A percentile compares a stretch with the other conserved stretches of the same genome.
These are phyloP conservation scores for Balamuthia mandrillaris DNA, from an alignment of 208 protist genomes.

Conservation along the genomic window DNA sequence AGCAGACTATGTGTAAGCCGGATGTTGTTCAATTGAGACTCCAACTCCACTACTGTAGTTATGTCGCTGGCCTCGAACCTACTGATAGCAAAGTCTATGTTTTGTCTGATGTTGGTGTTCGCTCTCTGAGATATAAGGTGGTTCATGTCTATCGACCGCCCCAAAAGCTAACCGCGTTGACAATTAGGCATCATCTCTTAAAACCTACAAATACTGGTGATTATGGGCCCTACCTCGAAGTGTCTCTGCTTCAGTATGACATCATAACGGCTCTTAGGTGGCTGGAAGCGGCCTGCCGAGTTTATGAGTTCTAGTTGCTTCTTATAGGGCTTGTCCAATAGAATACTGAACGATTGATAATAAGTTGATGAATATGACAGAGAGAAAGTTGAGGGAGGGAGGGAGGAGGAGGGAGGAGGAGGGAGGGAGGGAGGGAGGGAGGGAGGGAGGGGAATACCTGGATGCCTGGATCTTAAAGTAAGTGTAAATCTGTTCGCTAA, in stretches of 20 bases:
- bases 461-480: conserved; percentile 69
- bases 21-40: conserved; percentile 53
- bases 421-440: not conserved
- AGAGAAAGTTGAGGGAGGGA: not conserved
- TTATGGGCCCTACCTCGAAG: conserved; percentile 34
- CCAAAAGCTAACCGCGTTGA: conserved; percentile 50
- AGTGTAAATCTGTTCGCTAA: conserved; percentile 68
- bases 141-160: conserved; percentile 67
- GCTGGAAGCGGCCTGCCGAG: conserved; percentile 43
- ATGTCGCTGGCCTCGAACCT: conserved; percentile 68
- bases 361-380: not conserved
- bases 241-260: conserved; percentile 66
- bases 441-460: too few species aligned
- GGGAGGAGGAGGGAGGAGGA: not conserved
- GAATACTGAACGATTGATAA: not conserved
- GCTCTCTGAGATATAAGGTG: conserved; percentile 66
- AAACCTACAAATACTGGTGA: not conserved
- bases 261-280: conserved; percentile 57
- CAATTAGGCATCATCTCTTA: not conserved
- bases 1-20: conserved; percentile 62
- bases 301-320: conserved; percentile 45
- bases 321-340: conserved; percentile 69
- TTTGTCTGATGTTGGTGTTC: conserved; percentile 56
- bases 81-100: conserved; percentile 64
- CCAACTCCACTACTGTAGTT: conserved; percentile 59